Evolutionary conservation across 345 rosid species (phyloP).

Genomic region (Eucalyptus paniculata): DNA sequence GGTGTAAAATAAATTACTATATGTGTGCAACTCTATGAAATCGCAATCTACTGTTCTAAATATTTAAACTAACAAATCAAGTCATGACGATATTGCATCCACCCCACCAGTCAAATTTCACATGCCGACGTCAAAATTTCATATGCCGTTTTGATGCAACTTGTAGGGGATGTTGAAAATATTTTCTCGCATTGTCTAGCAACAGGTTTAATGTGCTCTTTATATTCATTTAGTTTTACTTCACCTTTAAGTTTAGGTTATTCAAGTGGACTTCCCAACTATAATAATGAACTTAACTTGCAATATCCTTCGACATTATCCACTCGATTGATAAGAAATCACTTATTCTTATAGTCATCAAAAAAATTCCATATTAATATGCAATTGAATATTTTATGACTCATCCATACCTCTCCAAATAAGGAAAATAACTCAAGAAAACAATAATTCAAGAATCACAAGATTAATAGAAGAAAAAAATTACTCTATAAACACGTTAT

Average conservation of each 20-base stretch:
- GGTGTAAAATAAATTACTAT: neutral
- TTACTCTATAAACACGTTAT: neutral
- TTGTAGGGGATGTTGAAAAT: neutral
- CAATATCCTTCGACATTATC: neutral
- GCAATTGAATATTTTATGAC: neutral
- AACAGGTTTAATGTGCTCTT: neutral
- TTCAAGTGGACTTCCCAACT: neutral
- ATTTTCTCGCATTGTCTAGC: neutral
- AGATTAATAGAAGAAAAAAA: neutral
- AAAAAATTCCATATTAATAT: neutral
- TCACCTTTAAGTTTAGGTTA: neutral
- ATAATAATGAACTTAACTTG: neutral
- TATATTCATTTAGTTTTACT: neutral
- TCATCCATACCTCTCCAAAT: neutral
- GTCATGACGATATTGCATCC: neutral
- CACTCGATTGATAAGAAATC: neutral
- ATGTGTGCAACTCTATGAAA: accelerated
- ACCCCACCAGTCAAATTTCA: neutral
- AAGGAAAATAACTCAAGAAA: neutral
- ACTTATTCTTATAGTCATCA: neutral
- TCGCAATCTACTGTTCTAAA: too few relatives aligned
- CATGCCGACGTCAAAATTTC: neutral
- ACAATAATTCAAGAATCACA: neutral
- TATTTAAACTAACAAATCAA: neutral
- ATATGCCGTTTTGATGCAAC: neutral